A percentile compares a stretch with the other conserved stretches of the same genome.
Evolutionary conservation across 257 asterid genomes (phyloP).

Genomic region (Phtheirospermum japonicum): DNA sequence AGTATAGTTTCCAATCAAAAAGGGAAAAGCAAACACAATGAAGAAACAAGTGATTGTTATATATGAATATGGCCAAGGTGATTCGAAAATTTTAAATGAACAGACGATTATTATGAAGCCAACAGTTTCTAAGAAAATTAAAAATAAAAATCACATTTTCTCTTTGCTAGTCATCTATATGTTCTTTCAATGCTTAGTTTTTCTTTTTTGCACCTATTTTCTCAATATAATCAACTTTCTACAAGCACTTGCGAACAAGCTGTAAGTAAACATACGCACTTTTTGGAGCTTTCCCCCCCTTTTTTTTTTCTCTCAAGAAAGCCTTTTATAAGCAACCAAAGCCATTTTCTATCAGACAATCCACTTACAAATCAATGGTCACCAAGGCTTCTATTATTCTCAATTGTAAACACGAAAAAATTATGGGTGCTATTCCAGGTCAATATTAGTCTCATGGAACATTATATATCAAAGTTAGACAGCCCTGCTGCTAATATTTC

Average conservation of each 20-base stretch:
- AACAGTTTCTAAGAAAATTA: background rate
- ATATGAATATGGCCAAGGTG: background rate
- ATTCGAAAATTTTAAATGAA: background rate
- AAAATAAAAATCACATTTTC: no score
- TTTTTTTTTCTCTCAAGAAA: background rate
- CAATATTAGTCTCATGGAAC: no score
- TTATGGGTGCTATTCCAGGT: no score
- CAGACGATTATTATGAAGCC: background rate
- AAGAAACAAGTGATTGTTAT: background rate
- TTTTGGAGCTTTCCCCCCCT: background rate
- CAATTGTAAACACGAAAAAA: no score
- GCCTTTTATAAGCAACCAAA: conserved; percentile 2
- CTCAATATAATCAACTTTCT: background rate
- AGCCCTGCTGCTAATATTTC: no score
- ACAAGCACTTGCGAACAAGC: background rate
- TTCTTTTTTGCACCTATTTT: no score
- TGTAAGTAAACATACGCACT: conserved; percentile 3
- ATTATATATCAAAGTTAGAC: no score
- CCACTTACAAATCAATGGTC: conserved; percentile 7
- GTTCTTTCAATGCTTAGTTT: no score
- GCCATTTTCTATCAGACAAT: no score
- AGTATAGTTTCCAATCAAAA: conserved; percentile 3
- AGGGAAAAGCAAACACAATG: conserved; percentile 17
- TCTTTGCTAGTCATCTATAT: conserved; percentile 1
- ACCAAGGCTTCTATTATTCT: conserved; percentile 1